phyloP scores from a whole-genome alignment of 139 green algal species.

The Axilococcus clingmanii region DNA sequence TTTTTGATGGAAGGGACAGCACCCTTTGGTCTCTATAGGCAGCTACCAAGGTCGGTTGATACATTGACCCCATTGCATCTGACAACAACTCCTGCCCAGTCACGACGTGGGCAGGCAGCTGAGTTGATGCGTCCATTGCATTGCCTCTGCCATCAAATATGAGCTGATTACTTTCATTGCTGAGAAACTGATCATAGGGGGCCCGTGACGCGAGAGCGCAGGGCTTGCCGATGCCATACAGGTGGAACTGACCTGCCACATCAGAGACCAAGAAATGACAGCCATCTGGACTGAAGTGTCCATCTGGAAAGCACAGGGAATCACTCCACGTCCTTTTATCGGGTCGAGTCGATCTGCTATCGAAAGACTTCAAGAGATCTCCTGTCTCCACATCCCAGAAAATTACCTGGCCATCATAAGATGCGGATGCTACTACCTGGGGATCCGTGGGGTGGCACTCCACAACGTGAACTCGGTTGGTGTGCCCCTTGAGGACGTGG shows the following conservation, averaged over 20 bases:
- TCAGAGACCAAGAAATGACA: constrained; percentile 33
- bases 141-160: constrained; percentile 27
- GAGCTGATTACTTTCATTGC: constrained; percentile 43
- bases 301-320: constrained; percentile 54
- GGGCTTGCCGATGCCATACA: constrained; percentile 25
- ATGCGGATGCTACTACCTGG: constrained; percentile 47
- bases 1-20: not conserved
- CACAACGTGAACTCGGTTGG: constrained; percentile 46
- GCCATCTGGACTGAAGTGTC: constrained; percentile 50
- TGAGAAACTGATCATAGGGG: constrained; percentile 73
- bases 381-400: constrained; percentile 53
- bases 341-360: constrained; percentile 38
- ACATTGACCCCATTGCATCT: constrained; percentile 39
- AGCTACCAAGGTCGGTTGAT: constrained; percentile 33
- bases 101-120: constrained; percentile 30
- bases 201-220: constrained; percentile 18
- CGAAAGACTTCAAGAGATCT: constrained; percentile 28
- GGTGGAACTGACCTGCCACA: constrained; percentile 57
- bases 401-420: constrained; percentile 56
- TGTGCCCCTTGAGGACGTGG: constrained; percentile 41
- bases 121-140: constrained; percentile 32
- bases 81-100: constrained; percentile 31
- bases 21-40: constrained; percentile 20
- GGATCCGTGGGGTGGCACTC: constrained; percentile 54
- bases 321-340: constrained; percentile 42